phyloP scores from a whole-genome alignment of 495 filamentous ascomycete genomes.

The Penicillium diatomitis region DNA sequence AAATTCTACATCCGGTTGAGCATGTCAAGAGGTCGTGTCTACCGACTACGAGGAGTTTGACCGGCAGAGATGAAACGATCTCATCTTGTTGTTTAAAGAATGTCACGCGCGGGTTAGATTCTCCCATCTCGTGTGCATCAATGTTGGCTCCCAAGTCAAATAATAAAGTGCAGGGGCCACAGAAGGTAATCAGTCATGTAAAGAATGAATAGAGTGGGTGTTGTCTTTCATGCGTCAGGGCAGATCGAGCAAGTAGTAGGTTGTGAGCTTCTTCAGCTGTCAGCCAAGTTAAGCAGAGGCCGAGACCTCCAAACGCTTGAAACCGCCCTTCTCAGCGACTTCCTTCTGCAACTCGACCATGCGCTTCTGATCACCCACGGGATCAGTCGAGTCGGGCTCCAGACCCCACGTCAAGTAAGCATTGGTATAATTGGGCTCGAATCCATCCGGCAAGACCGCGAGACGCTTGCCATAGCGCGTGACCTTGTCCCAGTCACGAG shows the following conservation, averaged over 20 bases:
- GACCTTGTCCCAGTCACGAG: constrained; percentile 60
- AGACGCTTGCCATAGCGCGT: constrained; percentile 60
- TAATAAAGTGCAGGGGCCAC: neutral
- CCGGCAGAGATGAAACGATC: too few species aligned
- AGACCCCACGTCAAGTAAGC: constrained; percentile 52
- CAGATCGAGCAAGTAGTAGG: too few species aligned
- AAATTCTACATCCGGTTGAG: too few species aligned
- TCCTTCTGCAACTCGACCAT: constrained; percentile 53
- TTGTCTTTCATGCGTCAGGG: too few species aligned
- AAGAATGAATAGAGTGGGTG: too few species aligned
- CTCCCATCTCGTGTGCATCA: too few species aligned
- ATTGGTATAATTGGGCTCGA: constrained; percentile 62
- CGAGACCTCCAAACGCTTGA: constrained; percentile 28
- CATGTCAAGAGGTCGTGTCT: too few species aligned
- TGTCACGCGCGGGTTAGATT: too few species aligned
- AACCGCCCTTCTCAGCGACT: constrained; percentile 42
- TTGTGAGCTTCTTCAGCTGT: neutral
- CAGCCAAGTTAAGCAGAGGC: constrained; percentile 18
- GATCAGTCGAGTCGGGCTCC: constrained; percentile 50
- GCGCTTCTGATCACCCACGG: constrained; percentile 56
- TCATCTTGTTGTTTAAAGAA: too few species aligned
- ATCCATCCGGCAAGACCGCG: constrained; percentile 46
- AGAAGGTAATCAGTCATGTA: too few species aligned
- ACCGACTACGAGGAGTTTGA: too few species aligned
- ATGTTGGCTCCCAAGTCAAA: neutral